Percentiles rank a stretch among this genome's conserved stretches.
These are phyloP conservation scores for Rugonectria rugulosa DNA, from an alignment of 2,329 filamentous ascomycete genomes.

Conservation along the genomic window DNA sequence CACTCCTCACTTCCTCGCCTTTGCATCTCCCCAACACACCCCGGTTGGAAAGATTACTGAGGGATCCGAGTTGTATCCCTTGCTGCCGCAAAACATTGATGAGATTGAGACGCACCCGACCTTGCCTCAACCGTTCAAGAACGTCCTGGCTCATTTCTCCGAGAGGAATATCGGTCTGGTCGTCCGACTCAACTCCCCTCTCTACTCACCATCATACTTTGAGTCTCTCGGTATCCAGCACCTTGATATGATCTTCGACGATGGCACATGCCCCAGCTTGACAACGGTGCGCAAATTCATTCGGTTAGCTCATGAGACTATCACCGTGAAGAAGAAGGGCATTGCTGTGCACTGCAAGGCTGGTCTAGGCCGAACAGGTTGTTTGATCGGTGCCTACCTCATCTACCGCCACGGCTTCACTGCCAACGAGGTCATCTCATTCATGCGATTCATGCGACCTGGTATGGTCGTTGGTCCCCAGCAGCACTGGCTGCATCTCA, in stretches of 20 bases:
- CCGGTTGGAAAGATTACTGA: slow-evolving; percentile 76
- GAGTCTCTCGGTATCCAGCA: slow-evolving; percentile 94
- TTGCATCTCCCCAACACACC: slow-evolving; percentile 89
- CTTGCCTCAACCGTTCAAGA: slow-evolving; percentile 90
- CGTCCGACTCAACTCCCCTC: slow-evolving; percentile 91
- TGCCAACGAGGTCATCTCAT: slow-evolving; percentile 95
- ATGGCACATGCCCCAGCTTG: slow-evolving; percentile 92
- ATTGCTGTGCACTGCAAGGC: slow-evolving; percentile 99
- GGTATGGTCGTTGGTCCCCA: slow-evolving; percentile 99
- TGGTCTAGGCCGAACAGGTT: slow-evolving; percentile 92
- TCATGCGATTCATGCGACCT: slow-evolving; percentile 98
- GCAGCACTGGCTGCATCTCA: slow-evolving; percentile 98
- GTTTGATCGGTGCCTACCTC: slow-evolving; percentile 94
- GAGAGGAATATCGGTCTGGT: slow-evolving; percentile 91
- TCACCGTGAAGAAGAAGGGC: slow-evolving; percentile 86
- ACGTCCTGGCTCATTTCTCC: slow-evolving; percentile 88
- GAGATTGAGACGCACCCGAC: slow-evolving; percentile 74
- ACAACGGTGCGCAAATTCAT: slow-evolving; percentile 94
- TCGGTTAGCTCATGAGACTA: slow-evolving; percentile 92
- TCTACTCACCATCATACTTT: slow-evolving; percentile 98
- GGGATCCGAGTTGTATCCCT: slow-evolving; percentile 75
- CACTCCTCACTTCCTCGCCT: slow-evolving; percentile 92
- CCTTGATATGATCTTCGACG: slow-evolving; percentile 99
- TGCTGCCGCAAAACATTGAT: slow-evolving; percentile 77
- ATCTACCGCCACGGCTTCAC: slow-evolving; percentile 98